phyloP scores from a whole-genome alignment of 805 yeast species.

The Torulaspora gathmanii region DNA sequence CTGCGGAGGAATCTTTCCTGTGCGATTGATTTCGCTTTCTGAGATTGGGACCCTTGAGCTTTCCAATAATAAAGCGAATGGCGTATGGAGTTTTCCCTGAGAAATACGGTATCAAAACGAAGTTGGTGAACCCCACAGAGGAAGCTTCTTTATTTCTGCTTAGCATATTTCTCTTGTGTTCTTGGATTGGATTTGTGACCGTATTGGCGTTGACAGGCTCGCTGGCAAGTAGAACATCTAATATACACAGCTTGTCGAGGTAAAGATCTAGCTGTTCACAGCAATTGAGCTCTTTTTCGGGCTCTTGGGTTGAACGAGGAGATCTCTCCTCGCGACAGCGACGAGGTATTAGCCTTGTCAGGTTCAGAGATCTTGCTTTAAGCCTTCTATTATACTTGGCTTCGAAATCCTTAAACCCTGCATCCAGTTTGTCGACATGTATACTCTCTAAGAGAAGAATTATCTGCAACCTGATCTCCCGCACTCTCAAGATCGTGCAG shows the following conservation, averaged over 20 bases:
- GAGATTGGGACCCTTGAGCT: slow-evolving; percentile 46
- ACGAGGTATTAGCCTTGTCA: slow-evolving; percentile 29
- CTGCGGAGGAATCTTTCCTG: slow-evolving; percentile 1
- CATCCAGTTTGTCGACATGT: slow-evolving; percentile 33
- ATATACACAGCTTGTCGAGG: slow-evolving; percentile 49
- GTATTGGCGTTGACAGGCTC: slow-evolving; percentile 13
- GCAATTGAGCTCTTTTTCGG: slow-evolving; percentile 16
- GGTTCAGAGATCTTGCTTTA: slow-evolving; percentile 31
- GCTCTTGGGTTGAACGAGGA: slow-evolving; percentile 14
- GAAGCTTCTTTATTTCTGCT: slow-evolving; percentile 37
- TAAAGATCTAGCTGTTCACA: slow-evolving; percentile 41
- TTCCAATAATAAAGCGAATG: slow-evolving; percentile 43
- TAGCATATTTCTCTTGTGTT: slow-evolving; percentile 24
- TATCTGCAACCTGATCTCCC: slow-evolving; percentile 56
- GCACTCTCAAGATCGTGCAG: slow-evolving; percentile 42
- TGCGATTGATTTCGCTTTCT: slow-evolving; percentile 20
- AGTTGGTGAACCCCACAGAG: slow-evolving; percentile 45
- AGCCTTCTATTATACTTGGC: slow-evolving; percentile 20
- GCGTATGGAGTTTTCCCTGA: slow-evolving; percentile 45
- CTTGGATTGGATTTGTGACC: slow-evolving; percentile 15
- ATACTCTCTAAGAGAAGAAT: slow-evolving; percentile 46
- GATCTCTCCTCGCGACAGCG: slow-evolving; percentile 24
- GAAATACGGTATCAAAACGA: slow-evolving; percentile 51
- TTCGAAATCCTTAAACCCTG: slow-evolving; percentile 35
- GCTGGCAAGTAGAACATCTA: slow-evolving; percentile 46